Base-by-base conservation (phyloP, 768 basidiomycete species). In the Grammothele lineata region DNA sequence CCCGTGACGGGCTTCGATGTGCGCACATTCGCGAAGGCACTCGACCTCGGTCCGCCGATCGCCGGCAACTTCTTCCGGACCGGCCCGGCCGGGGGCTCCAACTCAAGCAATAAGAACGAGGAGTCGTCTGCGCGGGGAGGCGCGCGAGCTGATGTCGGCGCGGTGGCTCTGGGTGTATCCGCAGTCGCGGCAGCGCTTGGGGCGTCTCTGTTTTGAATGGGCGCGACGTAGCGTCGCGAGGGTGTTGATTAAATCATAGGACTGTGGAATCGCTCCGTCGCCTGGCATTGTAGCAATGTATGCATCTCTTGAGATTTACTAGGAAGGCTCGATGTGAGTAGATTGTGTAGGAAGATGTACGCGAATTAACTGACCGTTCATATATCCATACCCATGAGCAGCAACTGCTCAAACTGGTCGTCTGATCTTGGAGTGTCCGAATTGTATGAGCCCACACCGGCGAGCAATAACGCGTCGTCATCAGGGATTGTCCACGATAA, bases 331-430 rank as follows among this genome's bases (percentile, higher is more conserved):
- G n/a, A n/a, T n/a, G n/a, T n/a, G n/a, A n/a, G n/a, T n/a, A n/a
- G n/a, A n/a, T n/a, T n/a, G n/a, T n/a, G n/a, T n/a, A n/a, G n/a
- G n/a, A n/a, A n/a, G n/a, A n/a, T n/a, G n/a, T n/a, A n/a, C n/a
- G n/a, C n/a, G n/a, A n/a, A n/a, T n/a, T 30, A 30, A 30, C 27
- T 30, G 8, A 30, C 27, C 7, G 27, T 30, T 27, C 19, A 43
- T 4, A 46, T 6, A 17, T 53, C 62, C 49, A 73, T 51, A 1
- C 40, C 43, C 71, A 73, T 72, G 41, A 76, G 56, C 25, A 90
- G 63, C 19, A 89, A 57, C n/a, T 69, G 73, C 60, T 91, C 86
- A 47, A 89, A 89, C 6, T 77, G 79, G 41, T 86, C 83, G 51
- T 90, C 85, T 12, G 68, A 66, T 57, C 84, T 86, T 22, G 63